Base-by-base conservation (phyloP, 2,329 filamentous ascomycete species). In the Coniosporium tulheliwenetii region DNA sequence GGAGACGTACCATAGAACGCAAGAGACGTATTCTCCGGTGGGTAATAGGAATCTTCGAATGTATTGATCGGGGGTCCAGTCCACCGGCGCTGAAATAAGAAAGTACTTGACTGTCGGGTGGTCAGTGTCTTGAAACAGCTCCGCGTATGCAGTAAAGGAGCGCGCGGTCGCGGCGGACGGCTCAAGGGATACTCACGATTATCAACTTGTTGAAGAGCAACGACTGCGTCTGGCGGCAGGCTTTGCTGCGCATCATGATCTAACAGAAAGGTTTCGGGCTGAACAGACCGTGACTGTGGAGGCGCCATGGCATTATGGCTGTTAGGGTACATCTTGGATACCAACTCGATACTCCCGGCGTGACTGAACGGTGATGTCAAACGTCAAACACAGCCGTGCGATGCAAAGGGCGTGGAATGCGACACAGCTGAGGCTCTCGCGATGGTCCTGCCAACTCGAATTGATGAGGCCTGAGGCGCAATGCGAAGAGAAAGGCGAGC, bases 261-360 rank as follows among this genome's bases (percentile, higher is more conserved):
- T 61, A 98, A 74, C 81, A 98, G 89, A 60, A 98, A 98, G 34
- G 91, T 96, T 72, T 98, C 91, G 51, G 91, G 91, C 64, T 94
- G 95, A 47, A 70, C 65, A 30, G 64, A 63, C 37, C 66, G 61
- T 47, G 62, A 57, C 68, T 95, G 86, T 56, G 84, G 81, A 53
- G 84, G 82, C 85, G 95, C 94, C 52, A 79, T 73, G 57, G 82
- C 75, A 67, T 70, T 62, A 50, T 86, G 81, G 45, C 58, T 49
- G 52, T 50, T 60, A 47, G 65, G 60, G 58, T 67, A 70, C 65
- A 70, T 70, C 58, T 43, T 60, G 53, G 15, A n/a, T 35, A n/a
- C 14, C 12, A 35, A 35, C 12, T 5, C 33, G 12, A 35, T 10
- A n/a, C 14, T 5, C 7, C 33, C 12, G 33, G 33, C 14, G 12